phyloP scores from a whole-genome alignment of 129 eudicot genomes.

The Cynara cardunculus region DNA sequence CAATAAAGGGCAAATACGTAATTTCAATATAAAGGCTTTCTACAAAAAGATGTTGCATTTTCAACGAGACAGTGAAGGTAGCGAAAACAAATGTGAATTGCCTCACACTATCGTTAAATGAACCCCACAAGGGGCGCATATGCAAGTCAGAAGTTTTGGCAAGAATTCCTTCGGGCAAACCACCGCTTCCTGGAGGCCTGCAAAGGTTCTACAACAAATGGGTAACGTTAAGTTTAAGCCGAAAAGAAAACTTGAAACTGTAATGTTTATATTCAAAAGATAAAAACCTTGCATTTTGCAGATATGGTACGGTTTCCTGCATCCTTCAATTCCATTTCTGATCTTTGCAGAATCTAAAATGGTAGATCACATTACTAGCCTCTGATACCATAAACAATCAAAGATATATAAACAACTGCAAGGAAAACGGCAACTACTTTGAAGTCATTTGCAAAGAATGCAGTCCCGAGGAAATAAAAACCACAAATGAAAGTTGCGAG shows the following conservation, averaged over 20 bases:
- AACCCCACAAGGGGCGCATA: conserved; percentile 74
- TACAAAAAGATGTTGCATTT: background rate
- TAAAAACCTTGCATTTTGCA: conserved; percentile 46
- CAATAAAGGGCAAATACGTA: background rate
- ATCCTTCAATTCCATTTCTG: conserved; percentile 28
- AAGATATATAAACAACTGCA: conserved; percentile 1
- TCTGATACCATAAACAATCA: background rate
- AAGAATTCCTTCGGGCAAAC: conserved; percentile 75
- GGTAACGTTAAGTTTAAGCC: background rate
- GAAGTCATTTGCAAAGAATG: conserved; percentile 43
- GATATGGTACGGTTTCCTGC: background rate
- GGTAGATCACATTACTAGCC: conserved; percentile 9
- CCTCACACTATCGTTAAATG: conserved; percentile 28
- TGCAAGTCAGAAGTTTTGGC: conserved; percentile 64
- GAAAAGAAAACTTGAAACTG: conserved; percentile 1
- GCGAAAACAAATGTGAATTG: background rate
- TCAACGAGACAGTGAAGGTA: background rate
- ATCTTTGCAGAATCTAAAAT: conserved; percentile 28
- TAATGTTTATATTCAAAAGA: background rate
- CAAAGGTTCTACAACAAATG: conserved; percentile 51
- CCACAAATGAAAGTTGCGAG: conserved; percentile 43
- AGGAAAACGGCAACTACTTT: conserved; percentile 26
- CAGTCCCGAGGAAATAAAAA: conserved; percentile 48
- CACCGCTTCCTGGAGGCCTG: conserved; percentile 65
- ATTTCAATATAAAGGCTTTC: background rate